Percentiles rank a stretch among this genome's conserved stretches.
Evolutionary conservation across 1,284 basidiomycete species (phyloP).

Genomic region (Sporisorium exsertum): DNA sequence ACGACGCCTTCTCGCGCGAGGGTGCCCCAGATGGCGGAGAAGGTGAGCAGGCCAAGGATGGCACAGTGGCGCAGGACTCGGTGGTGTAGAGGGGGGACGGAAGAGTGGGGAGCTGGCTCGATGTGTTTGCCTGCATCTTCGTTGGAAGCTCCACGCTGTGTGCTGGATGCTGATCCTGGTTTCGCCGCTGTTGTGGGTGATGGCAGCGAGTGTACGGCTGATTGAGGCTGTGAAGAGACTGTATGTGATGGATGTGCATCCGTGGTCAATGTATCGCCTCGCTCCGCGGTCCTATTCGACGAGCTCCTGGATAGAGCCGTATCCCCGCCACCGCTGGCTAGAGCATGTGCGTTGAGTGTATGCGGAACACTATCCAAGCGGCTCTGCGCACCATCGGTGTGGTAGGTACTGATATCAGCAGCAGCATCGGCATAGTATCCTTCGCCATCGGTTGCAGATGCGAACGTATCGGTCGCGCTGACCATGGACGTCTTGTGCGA

Average conservation of each 20-base stretch:
- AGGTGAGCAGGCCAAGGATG: slow-evolving; percentile 63
- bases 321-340: not conserved
- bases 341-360: slow-evolving; percentile 16
- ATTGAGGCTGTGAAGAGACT: not conserved
- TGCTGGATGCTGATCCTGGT: not conserved
- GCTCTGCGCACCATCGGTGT: slow-evolving; percentile 17
- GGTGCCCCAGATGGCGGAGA: slow-evolving; percentile 70
- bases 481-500: slow-evolving; percentile 36
- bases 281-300: slow-evolving; percentile 17
- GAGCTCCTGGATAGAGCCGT: slow-evolving; percentile 7
- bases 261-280: not conserved
- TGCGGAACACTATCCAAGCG: slow-evolving; percentile 12
- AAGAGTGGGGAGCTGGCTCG: slow-evolving; percentile 6
- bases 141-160: slow-evolving; percentile 4
- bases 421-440: slow-evolving; percentile 42
- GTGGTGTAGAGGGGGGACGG: slow-evolving; percentile 6
- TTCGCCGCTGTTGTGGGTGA: not conserved
- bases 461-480: slow-evolving; percentile 38
- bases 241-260: not conserved
- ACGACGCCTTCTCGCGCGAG: slow-evolving; percentile 69
- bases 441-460: slow-evolving; percentile 35
- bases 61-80: slow-evolving; percentile 39
- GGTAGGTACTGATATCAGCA: slow-evolving; percentile 16
- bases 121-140: slow-evolving; percentile 31
- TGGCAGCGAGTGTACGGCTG: not conserved